Percentiles rank a stretch among this genome's conserved stretches.
Evolutionary conservation across 2,329 filamentous ascomycete species (phyloP).

Genomic region (Neofusicoccum umdonicola): DNA sequence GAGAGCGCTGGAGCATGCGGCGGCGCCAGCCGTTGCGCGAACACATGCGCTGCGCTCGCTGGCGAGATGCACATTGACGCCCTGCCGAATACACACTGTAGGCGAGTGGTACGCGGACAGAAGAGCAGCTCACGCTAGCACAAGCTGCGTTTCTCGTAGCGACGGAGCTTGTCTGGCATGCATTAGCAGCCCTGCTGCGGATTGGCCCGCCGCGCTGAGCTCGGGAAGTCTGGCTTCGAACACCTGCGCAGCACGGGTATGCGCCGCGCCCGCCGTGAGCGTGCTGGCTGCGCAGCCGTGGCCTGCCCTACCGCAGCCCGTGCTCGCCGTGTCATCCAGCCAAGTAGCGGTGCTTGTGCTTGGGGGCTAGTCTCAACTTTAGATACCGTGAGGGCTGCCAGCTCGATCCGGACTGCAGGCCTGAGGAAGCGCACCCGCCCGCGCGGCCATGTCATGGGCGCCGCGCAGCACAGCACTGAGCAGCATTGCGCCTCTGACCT

Average conservation of each 20-base stretch:
- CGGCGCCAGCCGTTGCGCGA: background rate
- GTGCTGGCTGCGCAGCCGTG: conserved; percentile 2
- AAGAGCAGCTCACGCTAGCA: conserved; percentile 8
- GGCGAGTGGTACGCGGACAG: background rate
- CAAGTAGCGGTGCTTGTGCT: conserved; percentile 7
- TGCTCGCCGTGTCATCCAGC: conserved; percentile 8
- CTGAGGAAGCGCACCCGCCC: conserved; percentile 7
- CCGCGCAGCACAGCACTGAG: conserved; percentile 11
- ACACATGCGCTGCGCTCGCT: background rate
- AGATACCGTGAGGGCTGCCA: conserved; percentile 14
- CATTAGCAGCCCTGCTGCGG: conserved; percentile 16
- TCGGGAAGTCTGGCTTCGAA: conserved; percentile 19
- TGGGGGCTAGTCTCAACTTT: conserved; percentile 13
- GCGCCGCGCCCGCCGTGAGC: conserved; percentile 8
- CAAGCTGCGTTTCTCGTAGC: conserved; percentile 19
- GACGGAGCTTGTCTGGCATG: conserved; percentile 20
- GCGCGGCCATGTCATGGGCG: conserved; percentile 2
- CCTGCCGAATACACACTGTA: background rate
- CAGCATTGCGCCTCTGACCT: conserved; percentile 10
- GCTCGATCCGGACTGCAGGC: background rate
- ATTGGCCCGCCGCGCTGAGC: conserved; percentile 19
- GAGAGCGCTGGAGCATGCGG: background rate
- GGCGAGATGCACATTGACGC: background rate
- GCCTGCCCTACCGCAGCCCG: conserved; percentile 11
- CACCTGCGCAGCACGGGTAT: conserved; percentile 13